Evolutionary conservation across 2,329 filamentous ascomycete genomes (phyloP), one percentile per base, ranked within the genome.

Genomic region (Alternaria conjuncta): DNA sequence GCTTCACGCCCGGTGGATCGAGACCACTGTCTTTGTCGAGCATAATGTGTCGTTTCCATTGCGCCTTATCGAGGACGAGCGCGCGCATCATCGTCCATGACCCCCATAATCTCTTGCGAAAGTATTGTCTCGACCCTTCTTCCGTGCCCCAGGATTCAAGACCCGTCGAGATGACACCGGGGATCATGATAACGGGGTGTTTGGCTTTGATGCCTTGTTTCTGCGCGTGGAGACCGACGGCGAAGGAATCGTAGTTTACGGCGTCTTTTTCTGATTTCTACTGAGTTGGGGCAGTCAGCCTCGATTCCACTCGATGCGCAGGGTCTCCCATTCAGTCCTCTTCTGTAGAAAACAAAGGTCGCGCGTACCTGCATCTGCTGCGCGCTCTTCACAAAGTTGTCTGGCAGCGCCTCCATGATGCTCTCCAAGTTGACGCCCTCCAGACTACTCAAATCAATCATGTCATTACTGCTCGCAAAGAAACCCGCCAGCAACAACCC

Each of bases 41-140:
- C 94, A 98, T 98, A 71, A 99, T 93, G 78, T 99, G 96, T 73
- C 85, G 90, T 84, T 97, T 99, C 96, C 96, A 99, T 32, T 88
- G 86, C 26, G 96, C 90, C 81, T 98, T 97, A 79, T 98, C 96
- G 74, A 97, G 82, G 2, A 99, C 93, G 68, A 99, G 82, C 0
- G 96, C 95, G 54, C 91, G 88, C 94, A 99, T 97, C 96, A 99
- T 99, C 68, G 89, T 97, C 96, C 96, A 99, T 71, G 93, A 97
- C 5, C 96, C 96, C 96, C 96, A 99, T 54, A 99, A 83, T 57
- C 96, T 86, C 82, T 96, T 97, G 66, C 96, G 87, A 80, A 99
- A 99, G 81, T 98, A 99, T 63, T 91, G 92, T 36, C 93, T 88
- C 8, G 94, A 97, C 45, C 86, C 84, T 75, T 94, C 92, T 55